Base-by-base conservation (phyloP, 345 rosid species). In the Mallotus nudiflorus region DNA sequence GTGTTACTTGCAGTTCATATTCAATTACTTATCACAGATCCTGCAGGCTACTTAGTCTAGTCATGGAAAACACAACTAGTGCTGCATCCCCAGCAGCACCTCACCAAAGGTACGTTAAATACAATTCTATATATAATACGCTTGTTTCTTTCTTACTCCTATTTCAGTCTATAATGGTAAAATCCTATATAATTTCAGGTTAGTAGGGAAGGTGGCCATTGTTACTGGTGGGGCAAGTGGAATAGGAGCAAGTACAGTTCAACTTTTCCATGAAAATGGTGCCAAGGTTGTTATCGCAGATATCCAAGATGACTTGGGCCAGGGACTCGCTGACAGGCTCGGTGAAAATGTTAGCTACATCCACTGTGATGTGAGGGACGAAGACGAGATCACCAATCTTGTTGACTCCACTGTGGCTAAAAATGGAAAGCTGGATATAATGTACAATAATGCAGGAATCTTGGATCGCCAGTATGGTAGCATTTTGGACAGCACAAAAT, bases 241-340 rank as follows among this genome's bases (percentile, higher is more conserved):
- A 7, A 81, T 85, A 0, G 82, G 89, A 35, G 79, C 71, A 20
- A 42, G 68, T 18, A 9, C 85, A 0, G 82, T 40, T 0, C 15
- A 51, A 2, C 56, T 79, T 48, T 79, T 83, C 70, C 73, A 54
- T 12, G 73, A 78, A 67, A 68, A 81, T 22, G 82, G 85, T 1
- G 84, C 85, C 66, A 81, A 69, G 24, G 78, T 85, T 44, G 77
- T 83, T 37, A 66, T 84, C 1, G 86, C 85, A 1, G 85, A 84
- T 60, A 49, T 84, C 62, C 82, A 75, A 59, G 85, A 84, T 14
- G 40, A 42, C 1, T 9, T 40, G 22, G 86, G 86, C 27, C 40
- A 40, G 27, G 71, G 72, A 37, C 49, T 84, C 0, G 72, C 77
- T 8, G 28, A 50, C 2, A 62, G 77, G 61, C 75, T 80, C 1